These are phyloP conservation scores for Starmerella bombi DNA, from an alignment of 805 yeast species.

Conservation along the genomic window DNA sequence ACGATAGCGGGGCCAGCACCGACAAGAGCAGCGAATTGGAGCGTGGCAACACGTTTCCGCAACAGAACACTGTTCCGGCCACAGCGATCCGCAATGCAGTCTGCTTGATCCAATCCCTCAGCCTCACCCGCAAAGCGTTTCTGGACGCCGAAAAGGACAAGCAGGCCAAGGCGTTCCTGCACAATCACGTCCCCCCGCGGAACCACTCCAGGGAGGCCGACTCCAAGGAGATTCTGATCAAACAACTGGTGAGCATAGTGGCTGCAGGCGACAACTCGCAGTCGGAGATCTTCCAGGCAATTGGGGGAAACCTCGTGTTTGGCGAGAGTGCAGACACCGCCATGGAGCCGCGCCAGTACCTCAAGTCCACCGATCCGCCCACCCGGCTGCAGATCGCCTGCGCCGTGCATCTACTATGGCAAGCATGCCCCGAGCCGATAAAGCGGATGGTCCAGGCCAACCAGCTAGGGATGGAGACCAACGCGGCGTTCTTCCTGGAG, in stretches of 20 bases:
- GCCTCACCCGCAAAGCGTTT: constrained; percentile 27
- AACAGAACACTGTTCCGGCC: too few relatives aligned
- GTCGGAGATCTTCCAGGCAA: constrained; percentile 8
- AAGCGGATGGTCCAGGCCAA: constrained; percentile 38
- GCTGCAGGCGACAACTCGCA: not conserved
- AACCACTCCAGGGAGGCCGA: not conserved
- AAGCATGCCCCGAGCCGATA: constrained; percentile 29
- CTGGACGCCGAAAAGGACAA: constrained; percentile 28
- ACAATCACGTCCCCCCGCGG: constrained; percentile 2
- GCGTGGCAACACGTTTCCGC: too few relatives aligned
- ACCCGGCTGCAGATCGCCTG: constrained; percentile 39
- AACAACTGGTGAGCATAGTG: not conserved
- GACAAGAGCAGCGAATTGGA: not conserved
- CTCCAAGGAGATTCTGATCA: not conserved
- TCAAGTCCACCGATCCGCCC: not conserved
- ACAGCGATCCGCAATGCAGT: not conserved
- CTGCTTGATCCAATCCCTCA: constrained; percentile 14
- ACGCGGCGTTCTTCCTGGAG: constrained; percentile 70
- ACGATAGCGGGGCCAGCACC: too few relatives aligned
- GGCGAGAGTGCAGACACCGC: constrained; percentile 7
- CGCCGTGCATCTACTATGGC: constrained; percentile 63
- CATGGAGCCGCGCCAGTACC: not conserved
- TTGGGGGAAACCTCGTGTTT: constrained; percentile 2
- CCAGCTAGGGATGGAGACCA: constrained; percentile 74
- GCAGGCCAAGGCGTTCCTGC: constrained; percentile 50